These are phyloP conservation scores for Cyberlindnera maritima DNA, from an alignment of 805 yeast genomes.

Conservation along the genomic window DNA sequence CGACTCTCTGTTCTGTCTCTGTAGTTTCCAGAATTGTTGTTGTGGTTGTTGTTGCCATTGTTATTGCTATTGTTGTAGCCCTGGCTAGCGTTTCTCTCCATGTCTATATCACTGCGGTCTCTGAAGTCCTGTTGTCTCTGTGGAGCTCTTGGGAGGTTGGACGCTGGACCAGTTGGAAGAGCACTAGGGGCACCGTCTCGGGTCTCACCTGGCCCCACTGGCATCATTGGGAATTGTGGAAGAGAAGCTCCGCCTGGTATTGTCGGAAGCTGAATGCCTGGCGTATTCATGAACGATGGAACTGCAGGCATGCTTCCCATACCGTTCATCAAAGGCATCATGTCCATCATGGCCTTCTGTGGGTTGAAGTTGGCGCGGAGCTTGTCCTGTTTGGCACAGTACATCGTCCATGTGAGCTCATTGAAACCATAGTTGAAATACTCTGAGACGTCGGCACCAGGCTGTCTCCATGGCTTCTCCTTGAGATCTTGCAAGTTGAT, in stretches of 20 bases:
- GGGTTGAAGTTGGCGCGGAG: conserved; percentile 79
- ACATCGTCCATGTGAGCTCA: conserved; percentile 93
- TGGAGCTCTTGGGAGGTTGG: conserved; percentile 18
- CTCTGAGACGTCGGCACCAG: conserved; percentile 93
- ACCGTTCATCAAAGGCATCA: conserved; percentile 38
- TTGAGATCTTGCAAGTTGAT: conserved; percentile 76
- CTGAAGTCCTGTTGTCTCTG: conserved; percentile 18
- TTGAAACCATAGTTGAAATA: conserved; percentile 97
- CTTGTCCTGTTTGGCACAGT: conserved; percentile 84
- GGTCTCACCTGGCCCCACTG: background rate
- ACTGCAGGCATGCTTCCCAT: conserved; percentile 31
- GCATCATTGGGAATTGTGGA: conserved; percentile 5
- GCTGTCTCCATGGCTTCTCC: conserved; percentile 97
- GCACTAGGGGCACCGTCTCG: background rate
- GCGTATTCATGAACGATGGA: conserved; percentile 18
- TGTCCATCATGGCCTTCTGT: conserved; percentile 67
- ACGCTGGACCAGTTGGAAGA: conserved; percentile 8
- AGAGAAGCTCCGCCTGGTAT: conserved; percentile 4
- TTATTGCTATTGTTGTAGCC: background rate
- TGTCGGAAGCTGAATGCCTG: conserved; percentile 12
- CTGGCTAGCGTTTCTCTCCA: conserved; percentile 4
- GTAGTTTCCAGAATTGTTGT: conserved; percentile 9
- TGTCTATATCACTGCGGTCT: conserved; percentile 20
- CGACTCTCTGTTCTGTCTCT: conserved; percentile 26
- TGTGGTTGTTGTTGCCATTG: background rate